These are phyloP conservation scores for Simplicillium sp. DNA, from an alignment of 2,329 filamentous ascomycete species.

Conservation along the genomic window DNA sequence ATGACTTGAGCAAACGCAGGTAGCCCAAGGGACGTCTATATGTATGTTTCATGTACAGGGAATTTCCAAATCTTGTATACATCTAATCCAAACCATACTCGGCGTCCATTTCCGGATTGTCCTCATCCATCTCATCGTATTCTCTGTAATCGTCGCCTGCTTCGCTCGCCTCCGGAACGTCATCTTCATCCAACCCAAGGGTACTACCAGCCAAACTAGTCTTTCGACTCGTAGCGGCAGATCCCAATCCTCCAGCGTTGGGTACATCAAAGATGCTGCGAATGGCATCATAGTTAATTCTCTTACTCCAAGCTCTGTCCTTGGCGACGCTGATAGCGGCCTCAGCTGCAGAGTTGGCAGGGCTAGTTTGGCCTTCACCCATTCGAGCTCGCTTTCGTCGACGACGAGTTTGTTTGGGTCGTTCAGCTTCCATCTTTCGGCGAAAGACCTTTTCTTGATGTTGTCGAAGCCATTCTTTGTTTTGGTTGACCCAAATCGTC, in stretches of 20 bases:
- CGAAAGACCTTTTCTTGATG: conserved; percentile 78
- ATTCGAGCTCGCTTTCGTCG: conserved; percentile 47
- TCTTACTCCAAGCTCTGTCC: conserved; percentile 59
- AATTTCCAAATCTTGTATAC: no score
- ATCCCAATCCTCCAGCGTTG: conserved; percentile 35
- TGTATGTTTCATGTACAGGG: no score
- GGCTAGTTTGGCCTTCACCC: conserved; percentile 55
- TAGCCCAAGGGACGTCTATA: no score
- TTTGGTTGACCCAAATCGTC: conserved; percentile 87
- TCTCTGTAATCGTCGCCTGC: conserved; percentile 25
- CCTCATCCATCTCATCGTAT: conserved; percentile 28
- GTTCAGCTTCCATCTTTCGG: conserved; percentile 52
- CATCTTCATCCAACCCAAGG: conserved; percentile 21
- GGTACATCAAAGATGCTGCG: conserved; percentile 44
- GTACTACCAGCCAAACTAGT: conserved; percentile 27
- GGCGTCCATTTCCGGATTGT: conserved; percentile 25
- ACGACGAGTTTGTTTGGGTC: conserved; percentile 47
- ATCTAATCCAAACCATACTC: conserved; percentile 21
- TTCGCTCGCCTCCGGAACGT: conserved; percentile 24
- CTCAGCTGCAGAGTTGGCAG: conserved; percentile 59
- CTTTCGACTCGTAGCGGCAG: conserved; percentile 37
- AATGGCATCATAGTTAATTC: conserved; percentile 64
- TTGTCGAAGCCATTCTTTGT: conserved; percentile 83
- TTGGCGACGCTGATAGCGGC: conserved; percentile 60
- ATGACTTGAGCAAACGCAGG: no score